These are phyloP conservation scores for Penicillium psychrosexuale DNA, from an alignment of 2,329 filamentous ascomycete genomes.

Conservation along the genomic window DNA sequence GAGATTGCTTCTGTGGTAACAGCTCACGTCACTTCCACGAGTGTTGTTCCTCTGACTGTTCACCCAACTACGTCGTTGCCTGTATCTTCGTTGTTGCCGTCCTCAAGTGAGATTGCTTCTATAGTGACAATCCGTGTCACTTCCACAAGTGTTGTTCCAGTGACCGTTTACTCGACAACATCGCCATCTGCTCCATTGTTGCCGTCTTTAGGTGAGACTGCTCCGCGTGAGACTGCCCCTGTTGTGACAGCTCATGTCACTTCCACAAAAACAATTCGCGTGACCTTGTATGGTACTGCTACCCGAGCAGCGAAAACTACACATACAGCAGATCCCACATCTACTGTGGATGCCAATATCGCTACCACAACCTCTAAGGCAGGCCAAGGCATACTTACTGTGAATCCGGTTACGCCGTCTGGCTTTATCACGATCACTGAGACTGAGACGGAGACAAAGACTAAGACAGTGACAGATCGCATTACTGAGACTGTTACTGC, in stretches of 20 bases:
- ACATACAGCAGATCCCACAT: neutral
- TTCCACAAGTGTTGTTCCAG: neutral
- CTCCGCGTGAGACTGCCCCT: neutral
- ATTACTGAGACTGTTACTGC: slow-evolving; percentile 6
- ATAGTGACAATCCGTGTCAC: neutral
- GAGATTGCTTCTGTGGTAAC: neutral
- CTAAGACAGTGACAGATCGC: slow-evolving; percentile 19
- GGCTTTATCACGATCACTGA: slow-evolving; percentile 15
- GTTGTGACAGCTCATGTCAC: neutral
- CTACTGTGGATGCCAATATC: neutral
- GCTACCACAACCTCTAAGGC: neutral
- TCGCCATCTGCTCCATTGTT: neutral
- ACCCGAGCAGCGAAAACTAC: neutral
- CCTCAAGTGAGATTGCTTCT: neutral
- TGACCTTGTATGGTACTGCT: neutral
- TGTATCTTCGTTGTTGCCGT: neutral
- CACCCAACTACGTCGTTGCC: neutral
- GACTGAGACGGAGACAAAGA: slow-evolving; percentile 9
- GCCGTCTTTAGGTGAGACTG: neutral
- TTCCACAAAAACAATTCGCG: neutral
- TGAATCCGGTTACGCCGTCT: slow-evolving; percentile 15
- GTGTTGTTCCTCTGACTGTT: neutral
- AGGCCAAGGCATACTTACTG: slow-evolving; percentile 1
- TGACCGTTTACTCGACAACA: neutral
- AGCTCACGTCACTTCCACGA: neutral